Evolutionary conservation across 768 basidiomycete species (phyloP), one percentile per base, ranked within the genome.

Genomic region (Boletus patriciae): DNA sequence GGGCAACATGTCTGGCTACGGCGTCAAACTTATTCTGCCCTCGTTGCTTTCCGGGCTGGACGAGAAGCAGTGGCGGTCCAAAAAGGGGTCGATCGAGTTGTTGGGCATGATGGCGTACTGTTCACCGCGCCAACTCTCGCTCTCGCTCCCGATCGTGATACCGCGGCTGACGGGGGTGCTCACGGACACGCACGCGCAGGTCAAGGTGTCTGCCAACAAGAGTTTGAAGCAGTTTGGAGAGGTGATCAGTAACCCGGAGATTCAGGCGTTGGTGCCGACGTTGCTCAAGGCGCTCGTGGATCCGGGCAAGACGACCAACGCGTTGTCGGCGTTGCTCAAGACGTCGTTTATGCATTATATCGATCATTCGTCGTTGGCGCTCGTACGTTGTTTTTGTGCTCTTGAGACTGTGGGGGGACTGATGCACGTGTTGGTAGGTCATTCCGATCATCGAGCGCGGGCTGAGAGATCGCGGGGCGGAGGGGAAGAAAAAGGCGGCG

Each of bases 91-190:
- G 8, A 98, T 98, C 58, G 97, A 99, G 70, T 75, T 98, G 7
- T 76, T 99, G 57, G 97, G 97, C 23, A 91, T 94, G 82, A 98
- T 98, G 95, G 97, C 97, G 1, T 98, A 96, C 73, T 96, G 95
- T 70, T 94, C 97, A 10, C 97, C 96, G 2, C 84, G 86, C 38
- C 97, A 99, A 72, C 82, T 98, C 16, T 97, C 97, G 0, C 78
- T 94, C 19, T 98, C 96, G 0, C 80, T 99, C 3, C 96, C 96
- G 7, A 92, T 98, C 49, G 93, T 98, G 71, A 95, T 99, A 52
- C 97, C 97, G 8, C 86, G 90, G n/a, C 76, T 99, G 25, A 97
- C 95, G 19, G 90, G 87, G 6, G 94, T 97, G 47, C 78, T 99
- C 54, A 98, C 94, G 52, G 97, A 99, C 72, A 95, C 97, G 6